Percentiles rank a stretch among this genome's conserved stretches.
phyloP scores from a whole-genome alignment of 257 asterid genomes.

The Cinchona pubescens region DNA sequence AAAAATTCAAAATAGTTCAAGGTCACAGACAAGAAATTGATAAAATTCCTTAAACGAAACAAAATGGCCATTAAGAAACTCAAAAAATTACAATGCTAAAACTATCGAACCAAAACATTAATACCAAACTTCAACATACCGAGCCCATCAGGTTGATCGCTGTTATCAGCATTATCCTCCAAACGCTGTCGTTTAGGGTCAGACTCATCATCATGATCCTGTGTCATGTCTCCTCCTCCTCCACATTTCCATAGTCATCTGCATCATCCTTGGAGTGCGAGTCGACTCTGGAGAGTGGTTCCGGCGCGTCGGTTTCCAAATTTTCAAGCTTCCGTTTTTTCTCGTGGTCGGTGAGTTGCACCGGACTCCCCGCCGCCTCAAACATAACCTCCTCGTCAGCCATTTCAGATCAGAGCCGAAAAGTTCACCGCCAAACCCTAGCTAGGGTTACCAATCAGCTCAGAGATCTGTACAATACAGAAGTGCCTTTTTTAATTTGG shows the following conservation, averaged over 20 bases:
- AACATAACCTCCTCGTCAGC: constrained; percentile 56
- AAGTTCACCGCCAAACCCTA: neutral
- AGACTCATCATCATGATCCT: constrained; percentile 56
- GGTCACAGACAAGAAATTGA: neutral
- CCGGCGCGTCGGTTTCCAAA: constrained; percentile 50
- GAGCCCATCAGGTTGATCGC: constrained; percentile 21
- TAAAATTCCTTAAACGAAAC: neutral
- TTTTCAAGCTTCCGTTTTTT: constrained; percentile 83
- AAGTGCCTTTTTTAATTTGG: too few relatives aligned
- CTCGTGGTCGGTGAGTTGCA: constrained; percentile 42
- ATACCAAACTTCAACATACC: constrained; percentile 32
- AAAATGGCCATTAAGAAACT: neutral
- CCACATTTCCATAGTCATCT: constrained; percentile 30
- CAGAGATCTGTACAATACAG: too few relatives aligned
- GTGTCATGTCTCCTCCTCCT: too few relatives aligned
- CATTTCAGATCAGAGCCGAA: constrained; percentile 18
- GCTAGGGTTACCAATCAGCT: constrained; percentile 18
- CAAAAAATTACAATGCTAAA: neutral
- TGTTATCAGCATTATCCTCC: constrained; percentile 37
- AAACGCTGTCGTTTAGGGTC: constrained; percentile 79
- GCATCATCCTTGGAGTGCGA: constrained; percentile 17
- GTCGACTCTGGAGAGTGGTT: constrained; percentile 29
- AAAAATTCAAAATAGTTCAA: neutral
- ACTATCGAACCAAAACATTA: too few relatives aligned
- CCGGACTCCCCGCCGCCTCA: constrained; percentile 28